Base-by-base conservation (phyloP, 345 rosid species). In the Erodium maritimum region DNA sequence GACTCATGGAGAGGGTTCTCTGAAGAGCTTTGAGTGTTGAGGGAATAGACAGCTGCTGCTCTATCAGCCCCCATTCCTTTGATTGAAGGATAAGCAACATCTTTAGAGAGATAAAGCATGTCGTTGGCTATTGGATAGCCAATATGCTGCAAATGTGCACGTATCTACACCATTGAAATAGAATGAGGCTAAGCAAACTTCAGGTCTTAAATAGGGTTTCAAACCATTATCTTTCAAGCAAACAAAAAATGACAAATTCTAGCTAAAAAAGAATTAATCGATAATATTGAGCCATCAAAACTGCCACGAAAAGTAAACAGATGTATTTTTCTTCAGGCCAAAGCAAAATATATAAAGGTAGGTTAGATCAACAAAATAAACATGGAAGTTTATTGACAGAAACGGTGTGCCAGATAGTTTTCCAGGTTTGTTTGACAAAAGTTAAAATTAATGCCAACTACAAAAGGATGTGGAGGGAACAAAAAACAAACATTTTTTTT, bases 101-200 rank as follows among this genome's bases (percentile, higher is more conserved):
- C 46, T 54, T 71, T 76, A 54, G 73, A 72, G 18, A 87, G 85
- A 74, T 87, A 93, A 66, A 89, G 97, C 52, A 69, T 69, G 70
- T 89, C 97, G 66, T 93, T 93, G 50, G 85, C 99, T 72, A 93
- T 93, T 34, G 95, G 95, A 79, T 93, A 85, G 25, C 97, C 97
- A 0, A 73, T 70, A 61, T 72, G 74, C 57, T 89, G 84, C 78
- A 93, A 74, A 80, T 93, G 99, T 60, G 83, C 90, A 33, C 96
- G 90, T 68, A 93, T 93, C 99, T 90, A 65, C 79, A 52, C 45
- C 52, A 59, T 19, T 59, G 17, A 62, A 22, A 59, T 22, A 20
- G 48, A 21, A 25, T 10, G 37, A 50, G 52, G 55, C 55, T 21
- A 46, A 34, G 19, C 37, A n/a, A 57, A 34, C 21, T 42, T 58